Percentiles rank a stretch among this genome's conserved stretches.
phyloP scores from a whole-genome alignment of 1,284 basidiomycete genomes.

The Omphalotus olearius region DNA sequence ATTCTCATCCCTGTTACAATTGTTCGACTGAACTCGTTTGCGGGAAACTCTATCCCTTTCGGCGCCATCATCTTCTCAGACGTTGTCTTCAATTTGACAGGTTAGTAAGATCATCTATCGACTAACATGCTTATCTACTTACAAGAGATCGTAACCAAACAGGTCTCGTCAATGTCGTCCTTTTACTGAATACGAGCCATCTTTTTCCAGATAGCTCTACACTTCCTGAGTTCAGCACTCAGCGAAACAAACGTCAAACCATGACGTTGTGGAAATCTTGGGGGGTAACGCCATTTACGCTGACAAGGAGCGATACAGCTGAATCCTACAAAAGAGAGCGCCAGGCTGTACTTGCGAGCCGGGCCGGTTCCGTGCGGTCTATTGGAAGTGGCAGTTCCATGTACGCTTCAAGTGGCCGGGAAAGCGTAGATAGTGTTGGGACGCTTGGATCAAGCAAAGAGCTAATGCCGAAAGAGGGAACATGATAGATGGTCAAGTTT shows the following conservation, averaged over 20 bases:
- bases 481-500: too few species aligned
- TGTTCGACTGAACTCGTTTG: conserved; percentile 28
- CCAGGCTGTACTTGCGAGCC: conserved; percentile 20
- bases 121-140: background rate
- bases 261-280: conserved; percentile 17
- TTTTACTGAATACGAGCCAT: conserved; percentile 14
- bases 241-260: conserved; percentile 9
- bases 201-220: conserved; percentile 16
- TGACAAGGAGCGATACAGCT: background rate
- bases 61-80: conserved; percentile 25
- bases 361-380: too few species aligned
- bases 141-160: background rate
- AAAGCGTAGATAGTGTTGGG: too few species aligned
- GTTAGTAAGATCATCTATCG: conserved; percentile 14
- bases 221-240: conserved; percentile 17
- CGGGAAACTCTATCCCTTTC: conserved; percentile 27
- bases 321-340: background rate
- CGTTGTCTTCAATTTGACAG: conserved; percentile 32
- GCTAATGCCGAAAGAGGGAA: too few species aligned
- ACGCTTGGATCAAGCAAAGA: too few species aligned
- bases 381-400: too few species aligned
- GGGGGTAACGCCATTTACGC: background rate
- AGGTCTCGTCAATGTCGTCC: conserved; percentile 20
- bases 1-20: conserved; percentile 31
- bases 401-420: too few species aligned